phyloP scores from a whole-genome alignment of 306 rosid species.

The Prunus salicina region DNA sequence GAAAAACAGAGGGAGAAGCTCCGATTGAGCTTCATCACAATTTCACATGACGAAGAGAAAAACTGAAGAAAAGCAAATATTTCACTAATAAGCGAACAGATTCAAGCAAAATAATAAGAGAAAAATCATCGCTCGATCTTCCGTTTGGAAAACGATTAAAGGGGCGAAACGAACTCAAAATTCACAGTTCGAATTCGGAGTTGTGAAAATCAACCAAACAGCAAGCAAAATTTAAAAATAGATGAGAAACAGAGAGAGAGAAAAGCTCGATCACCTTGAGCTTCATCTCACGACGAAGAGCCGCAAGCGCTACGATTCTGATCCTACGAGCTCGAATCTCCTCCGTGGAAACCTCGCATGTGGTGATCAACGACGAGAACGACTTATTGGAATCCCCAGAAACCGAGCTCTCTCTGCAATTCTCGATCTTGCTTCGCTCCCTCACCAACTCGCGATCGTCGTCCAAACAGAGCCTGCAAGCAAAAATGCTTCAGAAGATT shows the following conservation, averaged over 20 bases:
- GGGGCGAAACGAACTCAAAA: background rate
- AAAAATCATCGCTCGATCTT: background rate
- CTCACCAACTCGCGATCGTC: background rate
- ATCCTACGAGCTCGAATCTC: conserved; percentile 27
- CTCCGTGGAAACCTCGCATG: conserved; percentile 42
- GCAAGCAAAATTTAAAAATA: background rate
- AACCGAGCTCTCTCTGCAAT: conserved; percentile 22
- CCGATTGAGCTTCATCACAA: background rate
- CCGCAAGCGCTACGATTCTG: conserved; percentile 32
- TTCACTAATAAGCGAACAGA: background rate
- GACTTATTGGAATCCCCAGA: conserved; percentile 33
- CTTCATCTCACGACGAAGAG: conserved; percentile 45
- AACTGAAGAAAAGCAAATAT: background rate
- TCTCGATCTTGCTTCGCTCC: conserved; percentile 26
- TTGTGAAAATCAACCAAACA: background rate
- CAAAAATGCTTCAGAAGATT: background rate
- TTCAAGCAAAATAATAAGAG: background rate
- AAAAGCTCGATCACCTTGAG: conserved; percentile 39
- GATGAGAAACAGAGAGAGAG: background rate
- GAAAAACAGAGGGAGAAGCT: background rate
- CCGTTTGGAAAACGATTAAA: background rate
- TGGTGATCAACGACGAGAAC: conserved; percentile 37
- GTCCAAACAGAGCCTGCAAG: conserved; percentile 34
- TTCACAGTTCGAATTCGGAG: background rate
- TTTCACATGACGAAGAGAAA: background rate